Evolutionary conservation across 176 grass and related monocot species (phyloP).

Genomic region (Eremochloa ophiuroides): DNA sequence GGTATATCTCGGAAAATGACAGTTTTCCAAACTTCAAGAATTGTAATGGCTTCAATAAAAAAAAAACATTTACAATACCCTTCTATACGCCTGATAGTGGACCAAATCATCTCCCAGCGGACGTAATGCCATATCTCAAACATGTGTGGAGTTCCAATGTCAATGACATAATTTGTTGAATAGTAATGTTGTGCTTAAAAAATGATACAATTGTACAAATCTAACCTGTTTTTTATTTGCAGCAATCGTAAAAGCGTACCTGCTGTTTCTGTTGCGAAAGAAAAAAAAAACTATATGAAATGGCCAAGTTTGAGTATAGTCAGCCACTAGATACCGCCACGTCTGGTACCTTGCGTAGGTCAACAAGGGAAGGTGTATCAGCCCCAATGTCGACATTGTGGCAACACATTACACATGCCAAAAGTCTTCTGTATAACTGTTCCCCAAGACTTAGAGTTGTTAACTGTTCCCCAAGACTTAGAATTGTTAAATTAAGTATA

Average conservation of each 20-base stretch:
- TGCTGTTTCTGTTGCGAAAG: neutral
- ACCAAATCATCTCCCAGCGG: too few relatives aligned
- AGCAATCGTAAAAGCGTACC: neutral
- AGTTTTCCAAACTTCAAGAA: too few relatives aligned
- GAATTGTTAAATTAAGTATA: neutral
- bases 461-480: neutral
- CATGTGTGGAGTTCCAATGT: too few relatives aligned
- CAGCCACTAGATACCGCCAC: neutral
- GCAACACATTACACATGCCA: neutral
- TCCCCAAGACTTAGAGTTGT: neutral
- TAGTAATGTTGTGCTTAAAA: too few relatives aligned
- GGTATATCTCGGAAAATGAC: too few relatives aligned
- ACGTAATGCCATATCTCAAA: too few relatives aligned
- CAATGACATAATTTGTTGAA: too few relatives aligned
- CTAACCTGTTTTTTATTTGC: too few relatives aligned
- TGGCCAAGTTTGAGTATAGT: neutral
- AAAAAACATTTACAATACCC: too few relatives aligned
- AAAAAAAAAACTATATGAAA: neutral
- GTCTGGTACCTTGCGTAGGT: neutral
- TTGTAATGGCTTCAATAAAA: too few relatives aligned
- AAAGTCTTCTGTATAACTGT: neutral
- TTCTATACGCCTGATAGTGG: too few relatives aligned
- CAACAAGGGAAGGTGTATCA: neutral
- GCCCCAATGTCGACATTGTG: slow-evolving; percentile 25
- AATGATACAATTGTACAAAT: too few relatives aligned